These are phyloP conservation scores for Pyrenochaeta sp. DNA, from an alignment of 2,329 filamentous ascomycete genomes.

Conservation along the genomic window DNA sequence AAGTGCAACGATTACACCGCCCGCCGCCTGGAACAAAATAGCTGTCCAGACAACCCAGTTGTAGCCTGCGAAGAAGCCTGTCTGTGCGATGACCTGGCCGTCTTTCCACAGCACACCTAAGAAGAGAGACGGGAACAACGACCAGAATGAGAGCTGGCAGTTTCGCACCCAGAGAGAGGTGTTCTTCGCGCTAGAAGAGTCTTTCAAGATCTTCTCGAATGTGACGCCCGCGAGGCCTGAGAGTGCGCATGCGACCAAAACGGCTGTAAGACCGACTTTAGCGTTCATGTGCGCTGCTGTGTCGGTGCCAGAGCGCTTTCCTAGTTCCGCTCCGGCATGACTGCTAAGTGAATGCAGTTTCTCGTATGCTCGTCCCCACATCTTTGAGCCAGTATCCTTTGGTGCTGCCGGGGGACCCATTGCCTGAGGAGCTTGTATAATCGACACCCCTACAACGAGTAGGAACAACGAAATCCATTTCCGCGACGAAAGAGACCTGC, in stretches of 20 bases:
- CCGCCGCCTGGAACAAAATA: constrained; percentile 80
- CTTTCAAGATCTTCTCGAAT: constrained; percentile 91
- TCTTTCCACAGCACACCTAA: constrained; percentile 88
- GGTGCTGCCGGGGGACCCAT: constrained; percentile 60
- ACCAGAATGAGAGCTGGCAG: constrained; percentile 93
- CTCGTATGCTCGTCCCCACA: constrained; percentile 79
- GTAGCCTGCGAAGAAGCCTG: constrained; percentile 94
- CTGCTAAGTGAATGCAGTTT: constrained; percentile 72
- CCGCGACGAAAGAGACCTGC: constrained; percentile 71
- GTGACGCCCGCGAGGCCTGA: constrained; percentile 87
- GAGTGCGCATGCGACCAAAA: constrained; percentile 77
- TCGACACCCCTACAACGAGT: constrained; percentile 80
- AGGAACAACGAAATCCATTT: constrained; percentile 84
- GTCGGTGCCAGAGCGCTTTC: constrained; percentile 67
- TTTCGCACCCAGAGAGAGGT: constrained; percentile 93
- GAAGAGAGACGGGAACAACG: constrained; percentile 85
- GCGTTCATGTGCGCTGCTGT: constrained; percentile 72
- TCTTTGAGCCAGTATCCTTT: constrained; percentile 55
- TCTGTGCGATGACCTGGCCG: constrained; percentile 79
- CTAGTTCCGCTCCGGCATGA: constrained; percentile 58
- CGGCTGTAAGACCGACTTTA: constrained; percentile 78
- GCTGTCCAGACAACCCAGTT: constrained; percentile 90
- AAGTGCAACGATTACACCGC: constrained; percentile 82
- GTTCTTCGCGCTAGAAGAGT: constrained; percentile 70
- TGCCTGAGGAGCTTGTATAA: constrained; percentile 79